phyloP scores from a whole-genome alignment of 768 basidiomycete genomes.

The Filobasidium wieringae region DNA sequence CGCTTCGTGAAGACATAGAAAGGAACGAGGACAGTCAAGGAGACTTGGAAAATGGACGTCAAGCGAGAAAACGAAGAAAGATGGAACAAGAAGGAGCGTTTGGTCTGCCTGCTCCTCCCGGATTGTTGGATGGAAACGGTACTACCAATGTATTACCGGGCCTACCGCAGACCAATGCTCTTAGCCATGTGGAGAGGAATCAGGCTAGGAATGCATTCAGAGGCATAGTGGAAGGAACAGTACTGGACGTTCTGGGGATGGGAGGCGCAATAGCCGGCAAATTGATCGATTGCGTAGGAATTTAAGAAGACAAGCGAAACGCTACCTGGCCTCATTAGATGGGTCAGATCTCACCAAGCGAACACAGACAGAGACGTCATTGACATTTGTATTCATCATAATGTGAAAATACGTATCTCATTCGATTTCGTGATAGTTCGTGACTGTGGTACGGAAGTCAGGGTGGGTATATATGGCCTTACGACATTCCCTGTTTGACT shows the following conservation, averaged over 20 bases:
- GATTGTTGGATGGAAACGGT: constrained; percentile 47
- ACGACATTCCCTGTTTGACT: too few species aligned
- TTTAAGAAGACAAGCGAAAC: neutral
- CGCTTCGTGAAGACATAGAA: constrained; percentile 44
- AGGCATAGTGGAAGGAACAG: neutral
- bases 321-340: too few species aligned
- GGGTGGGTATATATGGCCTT: too few species aligned
- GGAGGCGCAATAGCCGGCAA: neutral
- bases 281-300: neutral
- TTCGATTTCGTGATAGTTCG: too few species aligned
- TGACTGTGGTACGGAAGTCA: too few species aligned
- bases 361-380: too few species aligned
- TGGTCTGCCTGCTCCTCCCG: constrained; percentile 59
- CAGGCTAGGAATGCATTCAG: neutral
- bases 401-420: too few species aligned
- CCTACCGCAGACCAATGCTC: too few species aligned
- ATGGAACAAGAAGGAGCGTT: constrained; percentile 63
- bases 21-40: constrained; percentile 1
- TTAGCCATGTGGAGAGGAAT: neutral
- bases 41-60: constrained; percentile 6
- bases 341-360: too few species aligned
- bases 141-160: neutral
- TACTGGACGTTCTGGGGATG: neutral
- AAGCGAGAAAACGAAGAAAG: constrained; percentile 19
- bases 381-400: too few species aligned